Conservation (phyloP, 1,139 yeast species). For the Hansenula lynferdii region DNA sequence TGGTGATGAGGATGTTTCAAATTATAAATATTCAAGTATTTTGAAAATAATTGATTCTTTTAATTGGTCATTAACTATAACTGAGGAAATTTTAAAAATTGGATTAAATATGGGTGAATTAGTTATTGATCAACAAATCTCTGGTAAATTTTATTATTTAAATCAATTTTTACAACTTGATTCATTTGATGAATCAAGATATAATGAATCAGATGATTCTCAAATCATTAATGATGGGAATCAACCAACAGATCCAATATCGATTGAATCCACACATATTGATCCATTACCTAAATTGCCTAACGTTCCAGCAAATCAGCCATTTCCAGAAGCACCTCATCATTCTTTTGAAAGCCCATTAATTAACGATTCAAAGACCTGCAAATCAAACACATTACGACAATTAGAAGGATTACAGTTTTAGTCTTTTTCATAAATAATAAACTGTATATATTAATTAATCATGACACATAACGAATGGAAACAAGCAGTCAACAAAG, state of each 20-base stretch:
- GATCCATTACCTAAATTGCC: background rate
- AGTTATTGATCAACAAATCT: slow-evolving; percentile 61
- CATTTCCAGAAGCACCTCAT: slow-evolving; percentile 1
- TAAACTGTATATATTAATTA: background rate
- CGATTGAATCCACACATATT: background rate
- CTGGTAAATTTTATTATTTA: slow-evolving; percentile 45
- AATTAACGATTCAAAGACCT: background rate
- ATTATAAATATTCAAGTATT: slow-evolving; percentile 22
- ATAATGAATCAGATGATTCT: background rate
- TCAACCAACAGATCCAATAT: background rate
- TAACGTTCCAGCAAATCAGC: background rate
- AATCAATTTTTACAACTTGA: slow-evolving; percentile 13
- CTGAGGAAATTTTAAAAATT: slow-evolving; percentile 61
- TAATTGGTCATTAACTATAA: slow-evolving; percentile 65
- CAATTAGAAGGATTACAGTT: slow-evolving; percentile 15
- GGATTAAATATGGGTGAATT: slow-evolving; percentile 54
- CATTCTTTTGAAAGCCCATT: background rate
- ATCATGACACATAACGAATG: background rate
- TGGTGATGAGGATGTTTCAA: slow-evolving; percentile 23
- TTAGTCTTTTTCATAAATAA: background rate
- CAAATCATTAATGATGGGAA: background rate
- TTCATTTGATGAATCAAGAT: background rate
- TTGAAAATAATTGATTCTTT: slow-evolving; percentile 34
- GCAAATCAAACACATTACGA: slow-evolving; percentile 3
- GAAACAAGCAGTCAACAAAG: no score